A percentile compares a stretch with the other conserved stretches of the same genome.
Evolutionary conservation across 495 filamentous ascomycete species (phyloP).

Genomic region (Neurospora sp.): DNA sequence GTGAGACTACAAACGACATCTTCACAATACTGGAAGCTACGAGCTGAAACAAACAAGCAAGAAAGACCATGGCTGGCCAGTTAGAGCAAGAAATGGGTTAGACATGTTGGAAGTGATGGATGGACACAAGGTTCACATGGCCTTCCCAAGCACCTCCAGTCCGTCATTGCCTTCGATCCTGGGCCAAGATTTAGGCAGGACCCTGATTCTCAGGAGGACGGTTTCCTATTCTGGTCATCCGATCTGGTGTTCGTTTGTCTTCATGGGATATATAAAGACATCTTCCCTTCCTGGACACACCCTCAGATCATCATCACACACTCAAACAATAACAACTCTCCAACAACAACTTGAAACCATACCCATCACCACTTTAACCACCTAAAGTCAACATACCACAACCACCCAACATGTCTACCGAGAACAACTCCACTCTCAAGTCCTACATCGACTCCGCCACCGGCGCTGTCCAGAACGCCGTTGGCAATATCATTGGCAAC

Average conservation of each 20-base stretch:
- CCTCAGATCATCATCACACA: background rate
- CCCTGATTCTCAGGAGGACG: background rate
- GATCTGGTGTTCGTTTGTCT: background rate
- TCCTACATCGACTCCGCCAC: slow-evolving; percentile 72
- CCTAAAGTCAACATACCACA: slow-evolving; percentile 3
- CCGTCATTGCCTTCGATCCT: background rate
- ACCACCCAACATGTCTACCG: slow-evolving; percentile 49
- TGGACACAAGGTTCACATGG: background rate
- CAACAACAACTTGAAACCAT: background rate
- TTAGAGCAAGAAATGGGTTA: background rate
- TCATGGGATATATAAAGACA: slow-evolving; percentile 1
- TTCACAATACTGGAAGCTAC: background rate
- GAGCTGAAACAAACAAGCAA: background rate
- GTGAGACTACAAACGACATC: no score
- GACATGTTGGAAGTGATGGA: background rate
- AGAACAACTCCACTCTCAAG: slow-evolving; percentile 68
- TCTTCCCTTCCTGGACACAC: background rate
- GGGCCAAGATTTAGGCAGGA: background rate
- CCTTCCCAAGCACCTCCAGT: background rate
- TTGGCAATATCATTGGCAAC: slow-evolving; percentile 70
- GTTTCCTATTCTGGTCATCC: background rate
- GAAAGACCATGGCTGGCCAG: background rate
- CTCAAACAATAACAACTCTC: background rate
- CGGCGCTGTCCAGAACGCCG: slow-evolving; percentile 58
- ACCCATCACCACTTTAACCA: background rate